Percentiles rank a stretch among this genome's conserved stretches.
These are phyloP conservation scores for Cercospora berteroae DNA, from an alignment of 2,329 filamentous ascomycete genomes.

Conservation along the genomic window DNA sequence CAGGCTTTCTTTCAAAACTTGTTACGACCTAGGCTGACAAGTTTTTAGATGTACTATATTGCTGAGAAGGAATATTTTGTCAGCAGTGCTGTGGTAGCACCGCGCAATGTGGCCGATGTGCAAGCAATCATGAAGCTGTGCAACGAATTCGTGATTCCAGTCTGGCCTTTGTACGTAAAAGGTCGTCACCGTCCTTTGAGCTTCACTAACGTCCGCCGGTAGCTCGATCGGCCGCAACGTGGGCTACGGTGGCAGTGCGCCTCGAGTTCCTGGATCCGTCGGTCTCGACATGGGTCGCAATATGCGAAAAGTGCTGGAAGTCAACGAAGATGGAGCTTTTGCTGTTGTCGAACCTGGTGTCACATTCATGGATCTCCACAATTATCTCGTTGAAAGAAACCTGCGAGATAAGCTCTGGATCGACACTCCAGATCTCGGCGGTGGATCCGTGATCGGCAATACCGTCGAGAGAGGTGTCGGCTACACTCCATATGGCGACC, in stretches of 20 bases:
- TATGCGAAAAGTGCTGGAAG: constrained; percentile 55
- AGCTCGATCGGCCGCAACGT: constrained; percentile 50
- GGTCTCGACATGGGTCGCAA: constrained; percentile 53
- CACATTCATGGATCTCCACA: constrained; percentile 52
- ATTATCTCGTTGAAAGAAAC: constrained; percentile 47
- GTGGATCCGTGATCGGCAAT: constrained; percentile 53
- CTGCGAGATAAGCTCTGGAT: constrained; percentile 44
- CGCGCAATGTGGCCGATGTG: constrained; percentile 44
- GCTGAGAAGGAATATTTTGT: constrained; percentile 47
- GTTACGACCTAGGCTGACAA: constrained; percentile 7
- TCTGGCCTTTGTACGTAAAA: constrained; percentile 45
- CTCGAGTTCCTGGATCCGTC: constrained; percentile 52
- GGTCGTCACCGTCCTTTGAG: background rate
- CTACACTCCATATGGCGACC: constrained; percentile 43
- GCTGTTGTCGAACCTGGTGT: constrained; percentile 58
- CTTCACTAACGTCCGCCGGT: background rate
- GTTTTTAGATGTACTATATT: constrained; percentile 32
- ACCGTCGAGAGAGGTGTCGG: constrained; percentile 48
- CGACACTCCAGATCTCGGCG: constrained; percentile 50
- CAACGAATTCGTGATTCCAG: constrained; percentile 48
- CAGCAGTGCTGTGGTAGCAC: constrained; percentile 44
- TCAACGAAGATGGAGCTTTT: constrained; percentile 51
- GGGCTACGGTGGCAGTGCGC: constrained; percentile 57
- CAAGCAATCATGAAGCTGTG: constrained; percentile 48
- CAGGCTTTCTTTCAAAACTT: constrained; percentile 23